Evolutionary conservation across 176 grass and related monocot species (phyloP), one percentile per base, ranked within the genome.

Genomic region (Melocanna baccifera): DNA sequence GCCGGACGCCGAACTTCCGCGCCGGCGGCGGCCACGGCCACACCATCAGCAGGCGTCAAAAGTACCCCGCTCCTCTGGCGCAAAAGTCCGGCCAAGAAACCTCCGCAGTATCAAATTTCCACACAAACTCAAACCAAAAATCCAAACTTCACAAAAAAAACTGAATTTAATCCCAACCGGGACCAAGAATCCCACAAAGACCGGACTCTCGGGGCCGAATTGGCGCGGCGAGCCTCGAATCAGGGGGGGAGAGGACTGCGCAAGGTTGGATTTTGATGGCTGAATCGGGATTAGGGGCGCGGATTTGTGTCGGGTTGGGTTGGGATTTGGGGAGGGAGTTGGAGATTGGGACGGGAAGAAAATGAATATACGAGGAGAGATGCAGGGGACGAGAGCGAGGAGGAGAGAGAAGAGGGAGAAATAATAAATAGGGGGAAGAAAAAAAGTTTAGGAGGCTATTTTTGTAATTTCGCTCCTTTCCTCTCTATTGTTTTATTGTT

Each of bases 1-100:
- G 80, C 45, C 86, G 73, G 18, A 95, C 87, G 71, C 67, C 61
- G 71, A 94, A 96, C 66, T 93, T 90, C 48, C 87, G 76, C 57
- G 89, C 88, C 53, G 85, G 66, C 46, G 88, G 88, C 10, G 91
- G 96, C 90, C 93, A 95, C 23, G 96, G 91, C 96, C 96, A 99
- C 64, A 88, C 81, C 93, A 94, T 92, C 65, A 64, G 63, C 65
- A 32, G 32, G 30, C 37, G 41, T 73, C 30, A 22, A 57, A 84
- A 81, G 29, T 67, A 50, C 63, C 5, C 29, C n/a, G 20, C n/a
- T 62, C 74, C 73, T 36, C 63, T 13, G 7, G 14, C 77, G 66
- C 55, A 28, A 45, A 59, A 32, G 41, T 41, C 46, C 71, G 46
- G n/a, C 58, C 12, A 15, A 55, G 52, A 20, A 22, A 22, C 52